phyloP scores from a whole-genome alignment of 768 basidiomycete genomes.

The Mycena albidolilacea region DNA sequence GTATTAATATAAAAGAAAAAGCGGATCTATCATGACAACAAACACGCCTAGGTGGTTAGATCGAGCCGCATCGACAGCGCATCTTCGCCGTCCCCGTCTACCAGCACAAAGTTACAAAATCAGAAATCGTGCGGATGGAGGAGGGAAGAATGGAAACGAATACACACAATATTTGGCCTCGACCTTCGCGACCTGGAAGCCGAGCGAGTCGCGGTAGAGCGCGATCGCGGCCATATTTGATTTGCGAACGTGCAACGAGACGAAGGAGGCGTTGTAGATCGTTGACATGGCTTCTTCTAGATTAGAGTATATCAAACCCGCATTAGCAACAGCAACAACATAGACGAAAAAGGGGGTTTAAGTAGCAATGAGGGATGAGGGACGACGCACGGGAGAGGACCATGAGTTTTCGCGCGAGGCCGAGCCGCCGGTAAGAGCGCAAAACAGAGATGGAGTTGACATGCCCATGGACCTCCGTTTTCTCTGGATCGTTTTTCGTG shows the following conservation, averaged over 20 bases:
- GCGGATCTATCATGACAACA: background rate
- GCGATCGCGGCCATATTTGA: constrained; percentile 95
- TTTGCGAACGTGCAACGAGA: constrained; percentile 93
- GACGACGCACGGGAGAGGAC: constrained; percentile 83
- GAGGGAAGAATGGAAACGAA: background rate
- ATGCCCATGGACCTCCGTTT: constrained; percentile 82
- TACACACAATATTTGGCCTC: constrained; percentile 93
- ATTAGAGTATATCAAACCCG: no score
- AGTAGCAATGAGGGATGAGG: background rate
- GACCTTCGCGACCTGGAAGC: constrained; percentile 88
- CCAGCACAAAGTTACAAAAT: background rate
- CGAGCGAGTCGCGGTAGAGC: constrained; percentile 90
- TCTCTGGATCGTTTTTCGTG: background rate
- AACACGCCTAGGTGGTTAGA: background rate
- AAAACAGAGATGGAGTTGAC: constrained; percentile 98
- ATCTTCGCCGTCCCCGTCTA: constrained; percentile 92
- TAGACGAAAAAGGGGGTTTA: background rate
- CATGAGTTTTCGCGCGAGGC: constrained; percentile 96
- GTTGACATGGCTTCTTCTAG: constrained; percentile 93
- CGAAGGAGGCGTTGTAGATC: constrained; percentile 87
- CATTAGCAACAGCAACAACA: background rate
- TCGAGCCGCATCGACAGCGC: constrained; percentile 86
- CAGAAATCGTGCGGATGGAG: constrained; percentile 5
- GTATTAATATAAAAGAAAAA: background rate
- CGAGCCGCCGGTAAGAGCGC: constrained; percentile 90